Conservation (phyloP, 805 yeast species). For the Suhomyces prunicola region DNA sequence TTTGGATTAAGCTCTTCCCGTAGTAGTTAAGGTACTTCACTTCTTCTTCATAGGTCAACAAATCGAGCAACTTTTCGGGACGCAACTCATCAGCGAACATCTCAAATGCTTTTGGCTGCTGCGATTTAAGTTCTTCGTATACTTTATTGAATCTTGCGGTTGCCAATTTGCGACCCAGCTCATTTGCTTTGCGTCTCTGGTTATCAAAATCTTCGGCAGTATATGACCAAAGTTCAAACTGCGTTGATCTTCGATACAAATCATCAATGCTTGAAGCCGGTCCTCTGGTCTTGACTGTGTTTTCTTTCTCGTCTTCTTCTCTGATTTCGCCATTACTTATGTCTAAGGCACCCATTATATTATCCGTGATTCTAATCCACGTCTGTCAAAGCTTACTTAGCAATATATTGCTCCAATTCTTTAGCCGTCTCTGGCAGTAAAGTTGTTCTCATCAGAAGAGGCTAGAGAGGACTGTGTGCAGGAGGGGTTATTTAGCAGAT, state of each 20-base stretch:
- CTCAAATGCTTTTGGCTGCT: conserved; percentile 29
- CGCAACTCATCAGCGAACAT: conserved; percentile 26
- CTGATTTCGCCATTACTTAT: background rate
- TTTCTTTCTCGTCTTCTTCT: background rate
- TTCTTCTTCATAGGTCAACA: conserved; percentile 70
- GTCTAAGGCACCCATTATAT: background rate
- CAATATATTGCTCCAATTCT: background rate
- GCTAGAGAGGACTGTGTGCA: background rate
- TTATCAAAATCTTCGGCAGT: conserved; percentile 54
- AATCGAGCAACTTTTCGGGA: conserved; percentile 31
- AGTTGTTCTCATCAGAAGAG: background rate
- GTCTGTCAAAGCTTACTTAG: background rate
- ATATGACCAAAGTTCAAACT: conserved; percentile 83
- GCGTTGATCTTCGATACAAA: conserved; percentile 81
- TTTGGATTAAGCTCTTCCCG: conserved; percentile 64
- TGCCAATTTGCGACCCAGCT: conserved; percentile 47
- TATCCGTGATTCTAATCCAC: background rate
- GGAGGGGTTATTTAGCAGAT: background rate
- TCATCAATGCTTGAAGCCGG: conserved; percentile 66
- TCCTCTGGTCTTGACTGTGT: background rate
- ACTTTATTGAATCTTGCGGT: conserved; percentile 27
- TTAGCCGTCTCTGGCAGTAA: background rate
- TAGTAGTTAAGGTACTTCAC: conserved; percentile 62
- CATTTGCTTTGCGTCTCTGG: conserved; percentile 49
- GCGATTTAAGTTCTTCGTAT: conserved; percentile 13